Evolutionary conservation across 1,284 basidiomycete genomes (phyloP), one percentile per base, ranked within the genome.

Genomic region (Inonotus hispidus): DNA sequence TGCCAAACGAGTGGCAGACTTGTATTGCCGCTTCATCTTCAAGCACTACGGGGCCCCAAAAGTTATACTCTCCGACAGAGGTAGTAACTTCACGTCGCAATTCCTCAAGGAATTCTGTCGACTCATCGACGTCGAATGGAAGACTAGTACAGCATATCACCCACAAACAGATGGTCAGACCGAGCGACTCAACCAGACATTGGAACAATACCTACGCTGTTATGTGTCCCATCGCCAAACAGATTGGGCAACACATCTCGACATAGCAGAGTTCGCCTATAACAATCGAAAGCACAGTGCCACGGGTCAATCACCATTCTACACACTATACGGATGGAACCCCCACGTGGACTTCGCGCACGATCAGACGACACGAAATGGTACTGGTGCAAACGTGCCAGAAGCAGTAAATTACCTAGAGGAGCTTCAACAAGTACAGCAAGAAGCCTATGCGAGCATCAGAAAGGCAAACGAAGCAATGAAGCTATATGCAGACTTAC

Each of bases 41-140:
- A 69, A 67, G 43, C 53, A 65, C 2, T 70, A 72, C 63, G 71
- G 77, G 0, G 60, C 77, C 1, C 76, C 75, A 41, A 66, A 16
- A 52, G 65, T 8, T n/a, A 66, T 77, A 5, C 70, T 73, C n/a
- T 73, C 69, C 27, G 75, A 77, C 46, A 2, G 70, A 47, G 79
- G 77, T 0, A 61, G 70, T 0, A 68, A 72, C 43, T 81, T 79
- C 56, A 63, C 70, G 0, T 68, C 72, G 0, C 56, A 66, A 11
- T 72, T 78, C 21, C 29, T 56, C 11, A 41, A 56, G 43, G 53
- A 70, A 29, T 63, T 60, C 13, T 41, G 10, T 2, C n/a, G 39
- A 11, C 23, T 32, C 11, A 7, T 60, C 11, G 43, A 41, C 4
- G 23, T 60, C 23, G 27, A 60, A n/a, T 45, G 37, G 16, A 35